Evolutionary conservation across 495 filamentous ascomycete genomes (phyloP).

Genomic region (Annulohypoxylon moriforme): DNA sequence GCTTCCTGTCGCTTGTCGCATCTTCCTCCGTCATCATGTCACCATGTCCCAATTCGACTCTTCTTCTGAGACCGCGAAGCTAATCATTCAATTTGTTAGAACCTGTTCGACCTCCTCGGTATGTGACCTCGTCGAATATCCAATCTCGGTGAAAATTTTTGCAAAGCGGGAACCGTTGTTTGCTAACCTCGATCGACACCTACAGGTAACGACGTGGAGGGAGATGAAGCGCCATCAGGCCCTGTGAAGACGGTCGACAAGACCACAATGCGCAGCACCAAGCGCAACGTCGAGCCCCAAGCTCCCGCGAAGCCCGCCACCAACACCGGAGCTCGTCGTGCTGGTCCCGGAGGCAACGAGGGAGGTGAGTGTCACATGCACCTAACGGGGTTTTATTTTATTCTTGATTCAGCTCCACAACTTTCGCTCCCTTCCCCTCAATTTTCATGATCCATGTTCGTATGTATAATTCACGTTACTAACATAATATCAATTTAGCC

Average conservation of each 20-base stretch:
- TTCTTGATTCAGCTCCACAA: not conserved
- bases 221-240: conserved; percentile 79
- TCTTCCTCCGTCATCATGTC: not conserved
- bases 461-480: conserved; percentile 8
- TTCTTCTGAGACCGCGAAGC: conserved; percentile 30
- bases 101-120: conserved; percentile 92
- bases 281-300: conserved; percentile 88
- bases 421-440: conserved; percentile 3
- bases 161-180: conserved; percentile 32
- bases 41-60: conserved; percentile 16
- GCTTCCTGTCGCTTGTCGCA: conserved; percentile 4
- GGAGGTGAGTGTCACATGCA: conserved; percentile 68
- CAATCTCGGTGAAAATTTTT: conserved; percentile 46
- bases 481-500: conserved; percentile 62
- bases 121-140: conserved; percentile 53
- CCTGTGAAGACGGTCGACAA: conserved; percentile 90
- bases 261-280: conserved; percentile 78
- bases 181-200: conserved; percentile 45
- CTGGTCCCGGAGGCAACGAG: conserved; percentile 76
- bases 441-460: not conserved
- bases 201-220: conserved; percentile 86
- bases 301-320: conserved; percentile 63
- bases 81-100: conserved; percentile 63
- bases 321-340: conserved; percentile 64
- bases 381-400: not conserved